Conservation (phyloP, 2,329 filamentous ascomycete genomes). For the Colletotrichum acutatum region DNA sequence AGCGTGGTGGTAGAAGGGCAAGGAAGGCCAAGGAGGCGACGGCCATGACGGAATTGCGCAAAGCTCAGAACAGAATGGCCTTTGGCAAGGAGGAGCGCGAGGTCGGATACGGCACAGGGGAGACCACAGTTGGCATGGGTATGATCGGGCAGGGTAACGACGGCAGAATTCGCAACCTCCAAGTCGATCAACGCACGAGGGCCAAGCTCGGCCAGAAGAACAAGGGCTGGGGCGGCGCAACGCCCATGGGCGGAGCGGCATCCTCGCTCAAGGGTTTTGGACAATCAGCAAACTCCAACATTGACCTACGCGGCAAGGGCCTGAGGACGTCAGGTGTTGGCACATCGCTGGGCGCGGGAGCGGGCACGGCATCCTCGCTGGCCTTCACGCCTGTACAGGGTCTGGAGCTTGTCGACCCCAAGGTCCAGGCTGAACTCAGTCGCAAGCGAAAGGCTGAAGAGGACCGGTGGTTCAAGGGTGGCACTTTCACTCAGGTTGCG, state of each 20-base stretch:
- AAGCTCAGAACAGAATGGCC: constrained; percentile 94
- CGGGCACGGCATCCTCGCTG: constrained; percentile 82
- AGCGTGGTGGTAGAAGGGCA: constrained; percentile 89
- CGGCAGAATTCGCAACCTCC: constrained; percentile 86
- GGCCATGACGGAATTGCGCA: constrained; percentile 95
- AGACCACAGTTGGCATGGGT: constrained; percentile 86
- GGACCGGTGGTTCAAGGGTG: constrained; percentile 95
- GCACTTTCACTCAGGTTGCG: constrained; percentile 92
- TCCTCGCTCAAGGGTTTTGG: constrained; percentile 86
- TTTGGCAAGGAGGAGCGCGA: constrained; percentile 97
- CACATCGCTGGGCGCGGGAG: constrained; percentile 64
- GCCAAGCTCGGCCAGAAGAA: constrained; percentile 96
- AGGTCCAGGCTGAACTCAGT: constrained; percentile 86
- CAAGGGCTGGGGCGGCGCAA: constrained; percentile 89
- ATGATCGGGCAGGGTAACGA: constrained; percentile 94
- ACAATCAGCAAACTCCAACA: constrained; percentile 69
- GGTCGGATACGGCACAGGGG: constrained; percentile 88
- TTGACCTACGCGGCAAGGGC: constrained; percentile 80
- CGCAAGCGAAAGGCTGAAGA: constrained; percentile 94
- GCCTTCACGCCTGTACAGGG: constrained; percentile 96
- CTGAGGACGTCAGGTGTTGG: constrained; percentile 86
- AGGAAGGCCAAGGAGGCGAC: constrained; percentile 96
- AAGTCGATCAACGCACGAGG: constrained; percentile 92
- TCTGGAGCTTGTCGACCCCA: constrained; percentile 93
- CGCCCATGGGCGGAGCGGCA: constrained; percentile 73